phyloP scores from a whole-genome alignment of 2,329 filamentous ascomycete species.

The Fusarium tanahbumbuense region DNA sequence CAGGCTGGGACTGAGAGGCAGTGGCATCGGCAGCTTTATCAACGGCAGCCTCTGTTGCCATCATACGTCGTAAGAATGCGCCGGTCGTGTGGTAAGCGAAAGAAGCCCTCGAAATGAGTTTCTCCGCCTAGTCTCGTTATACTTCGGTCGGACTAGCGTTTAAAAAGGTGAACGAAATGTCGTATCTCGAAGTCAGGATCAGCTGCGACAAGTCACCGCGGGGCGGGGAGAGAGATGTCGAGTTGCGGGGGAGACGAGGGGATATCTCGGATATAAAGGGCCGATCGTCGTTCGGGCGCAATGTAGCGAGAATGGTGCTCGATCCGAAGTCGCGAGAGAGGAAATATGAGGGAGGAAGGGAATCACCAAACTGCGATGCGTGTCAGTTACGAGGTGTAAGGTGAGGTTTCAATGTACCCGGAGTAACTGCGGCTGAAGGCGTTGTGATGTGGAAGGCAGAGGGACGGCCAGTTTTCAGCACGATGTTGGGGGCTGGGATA shows the following conservation, averaged over 20 bases:
- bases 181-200: conserved; percentile 22
- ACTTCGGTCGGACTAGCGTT: conserved; percentile 32
- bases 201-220: conserved; percentile 39
- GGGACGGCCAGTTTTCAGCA: conserved; percentile 26
- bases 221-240: conserved; percentile 36
- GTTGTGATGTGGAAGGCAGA: conserved; percentile 47
- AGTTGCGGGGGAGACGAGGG: conserved; percentile 15
- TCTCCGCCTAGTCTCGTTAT: conserved; percentile 38
- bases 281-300: conserved; percentile 25
- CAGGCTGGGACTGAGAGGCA: conserved; percentile 60
- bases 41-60: conserved; percentile 71
- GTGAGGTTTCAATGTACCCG: conserved; percentile 43
- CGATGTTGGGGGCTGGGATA: conserved; percentile 41
- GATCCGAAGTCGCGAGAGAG: conserved; percentile 28
- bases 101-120: conserved; percentile 44
- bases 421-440: conserved; percentile 47
- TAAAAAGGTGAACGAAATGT: conserved; percentile 24
- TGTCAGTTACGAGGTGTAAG: conserved; percentile 42
- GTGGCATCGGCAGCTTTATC: conserved; percentile 66
- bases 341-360: conserved; percentile 20
- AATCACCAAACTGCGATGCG: conserved; percentile 34
- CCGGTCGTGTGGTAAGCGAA: conserved; percentile 48
- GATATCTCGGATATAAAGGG: conserved; percentile 13
- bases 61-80: conserved; percentile 66
- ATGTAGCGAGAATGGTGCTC: conserved; percentile 13